Conservation (phyloP, 305 asterid genomes). For the Euphrasia arctica region DNA sequence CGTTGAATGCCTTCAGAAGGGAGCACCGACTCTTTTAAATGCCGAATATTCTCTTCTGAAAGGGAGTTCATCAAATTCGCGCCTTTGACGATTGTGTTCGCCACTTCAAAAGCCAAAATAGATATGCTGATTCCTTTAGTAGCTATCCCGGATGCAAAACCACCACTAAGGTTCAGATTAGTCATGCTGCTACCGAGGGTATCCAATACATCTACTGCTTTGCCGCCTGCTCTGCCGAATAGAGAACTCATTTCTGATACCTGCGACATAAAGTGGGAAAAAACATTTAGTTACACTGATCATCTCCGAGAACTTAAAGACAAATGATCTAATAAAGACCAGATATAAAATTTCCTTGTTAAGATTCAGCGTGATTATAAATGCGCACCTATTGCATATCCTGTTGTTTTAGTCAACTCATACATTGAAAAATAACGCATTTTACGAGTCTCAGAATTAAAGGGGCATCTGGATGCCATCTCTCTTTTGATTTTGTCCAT, state of each 20-base stretch:
- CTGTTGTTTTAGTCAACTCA: neutral
- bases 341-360: neutral
- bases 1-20: slow-evolving; percentile 88
- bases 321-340: neutral
- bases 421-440: neutral
- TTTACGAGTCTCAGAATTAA: neutral
- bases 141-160: slow-evolving; percentile 77
- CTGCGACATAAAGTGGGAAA: slow-evolving; percentile 37
- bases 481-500: neutral
- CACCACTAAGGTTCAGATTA: slow-evolving; percentile 69
- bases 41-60: slow-evolving; percentile 58
- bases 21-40: slow-evolving; percentile 77
- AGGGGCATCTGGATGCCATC: neutral
- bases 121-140: slow-evolving; percentile 84
- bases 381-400: neutral
- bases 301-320: neutral
- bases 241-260: slow-evolving; percentile 88
- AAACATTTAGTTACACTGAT: slow-evolving; percentile 2
- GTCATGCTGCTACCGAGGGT: slow-evolving; percentile 98
- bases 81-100: slow-evolving; percentile 91
- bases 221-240: slow-evolving; percentile 88
- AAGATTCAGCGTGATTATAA: neutral
- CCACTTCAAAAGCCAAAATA: slow-evolving; percentile 94
- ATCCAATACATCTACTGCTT: slow-evolving; percentile 91
- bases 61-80: slow-evolving; percentile 86